phyloP scores from a whole-genome alignment of 2,329 filamentous ascomycete genomes.

The Simplicillium aogashimaense region DNA sequence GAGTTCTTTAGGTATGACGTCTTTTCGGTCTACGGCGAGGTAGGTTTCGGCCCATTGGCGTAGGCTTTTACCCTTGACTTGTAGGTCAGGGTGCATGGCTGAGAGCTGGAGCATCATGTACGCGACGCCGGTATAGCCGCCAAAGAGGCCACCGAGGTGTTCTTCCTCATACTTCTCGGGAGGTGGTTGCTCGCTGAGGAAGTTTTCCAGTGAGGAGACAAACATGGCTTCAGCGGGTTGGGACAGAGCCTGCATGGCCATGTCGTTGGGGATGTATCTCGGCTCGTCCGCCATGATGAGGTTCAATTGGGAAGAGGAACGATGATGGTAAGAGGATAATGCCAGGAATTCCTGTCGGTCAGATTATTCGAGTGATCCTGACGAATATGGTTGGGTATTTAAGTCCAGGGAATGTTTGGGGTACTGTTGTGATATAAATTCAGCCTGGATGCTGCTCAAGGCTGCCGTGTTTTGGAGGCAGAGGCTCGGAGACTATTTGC shows the following conservation, averaged over 20 bases:
- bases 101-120: constrained; percentile 44
- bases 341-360: too few relatives aligned
- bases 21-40: constrained; percentile 26
- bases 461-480: too few relatives aligned
- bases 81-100: constrained; percentile 28
- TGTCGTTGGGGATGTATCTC: constrained; percentile 23
- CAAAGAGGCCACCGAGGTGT: constrained; percentile 36
- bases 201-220: constrained; percentile 22
- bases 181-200: constrained; percentile 25
- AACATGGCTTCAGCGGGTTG: constrained; percentile 19
- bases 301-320: too few relatives aligned
- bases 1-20: constrained; percentile 14
- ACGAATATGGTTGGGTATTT: too few relatives aligned
- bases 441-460: too few relatives aligned
- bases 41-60: constrained; percentile 38
- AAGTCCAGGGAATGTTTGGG: too few relatives aligned
- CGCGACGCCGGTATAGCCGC: constrained; percentile 44
- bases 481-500: too few relatives aligned
- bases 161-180: constrained; percentile 20
- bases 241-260: constrained; percentile 17
- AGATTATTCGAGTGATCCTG: too few relatives aligned
- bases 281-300: constrained; percentile 2
- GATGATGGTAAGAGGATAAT: too few relatives aligned
- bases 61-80: constrained; percentile 29
- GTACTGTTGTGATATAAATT: too few relatives aligned